Base-by-base conservation (phyloP, 2,329 filamentous ascomycete genomes). In the Aspergillus phoenicis region DNA sequence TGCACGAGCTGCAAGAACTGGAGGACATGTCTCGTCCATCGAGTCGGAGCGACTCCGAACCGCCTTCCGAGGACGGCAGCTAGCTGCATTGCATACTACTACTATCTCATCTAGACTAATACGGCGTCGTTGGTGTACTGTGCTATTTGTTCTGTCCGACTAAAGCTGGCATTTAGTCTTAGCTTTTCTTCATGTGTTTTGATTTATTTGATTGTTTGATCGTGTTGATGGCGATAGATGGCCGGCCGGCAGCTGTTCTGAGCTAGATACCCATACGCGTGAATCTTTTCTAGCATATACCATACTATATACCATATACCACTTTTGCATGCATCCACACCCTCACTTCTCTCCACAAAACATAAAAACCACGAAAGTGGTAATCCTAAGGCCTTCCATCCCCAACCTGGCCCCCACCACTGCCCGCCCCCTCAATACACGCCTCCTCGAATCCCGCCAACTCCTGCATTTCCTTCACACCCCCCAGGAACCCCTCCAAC, bases 11-110 rank as follows among this genome's bases (percentile, higher is more conserved):
- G 38, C 64, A 67, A 43, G 72, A 77, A 30, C 45, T 49, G 2
- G 45, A 70, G 71, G n/a, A 38, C 26, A 66, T 68, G 7, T 71
- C 68, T 24, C 74, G 68, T 2, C 69, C 78, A 7, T 64, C 78
- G 24, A 78, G 76, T 58, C 70, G 74, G 38, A 51, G 49, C 20
- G 39, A 47, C 24, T 55, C 38, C 5, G 52, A 30, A 4, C 5
- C 38, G 7, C 17, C 39, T 4, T 55, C 52, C 1, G 52, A 54
- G 22, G 38, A 43, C 24, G 52, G 41, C 15, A n/a, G 36, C 11
- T 20, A 11, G n/a, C 8, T 22, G 1, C 33, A 10, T n/a, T 28
- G 8, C 30, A 22, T 45, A 55, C n/a, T 20, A 55, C n/a, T 20
- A 43, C 28, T 53, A 39, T 13, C 26, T 13, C 26, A 53, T 36